phyloP scores from a whole-genome alignment of 2,329 filamentous ascomycete species.

The Alternaria brassicae region DNA sequence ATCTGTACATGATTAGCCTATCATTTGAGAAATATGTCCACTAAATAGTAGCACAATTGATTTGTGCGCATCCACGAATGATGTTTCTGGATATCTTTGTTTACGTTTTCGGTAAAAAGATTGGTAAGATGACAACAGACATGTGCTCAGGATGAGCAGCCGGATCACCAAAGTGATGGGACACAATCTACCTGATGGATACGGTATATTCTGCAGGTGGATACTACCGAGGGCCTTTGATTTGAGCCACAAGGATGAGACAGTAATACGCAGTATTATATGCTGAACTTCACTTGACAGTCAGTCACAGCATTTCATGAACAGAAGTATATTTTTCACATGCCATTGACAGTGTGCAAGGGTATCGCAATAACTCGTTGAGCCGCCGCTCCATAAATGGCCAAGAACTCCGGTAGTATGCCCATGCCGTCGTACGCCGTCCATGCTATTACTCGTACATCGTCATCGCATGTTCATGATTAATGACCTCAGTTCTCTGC shows the following conservation, averaged over 20 bases:
- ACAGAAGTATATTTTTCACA: not conserved
- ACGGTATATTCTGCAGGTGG: not conserved
- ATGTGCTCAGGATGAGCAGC: slow-evolving; percentile 9
- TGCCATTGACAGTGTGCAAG: slow-evolving; percentile 18
- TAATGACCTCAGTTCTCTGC: slow-evolving; percentile 28
- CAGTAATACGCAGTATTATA: not conserved
- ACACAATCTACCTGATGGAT: not conserved
- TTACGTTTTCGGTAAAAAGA: slow-evolving; percentile 15
- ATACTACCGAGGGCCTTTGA: not conserved
- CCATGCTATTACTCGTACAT: slow-evolving; percentile 31
- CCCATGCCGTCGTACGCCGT: slow-evolving; percentile 30
- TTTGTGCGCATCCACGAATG: no score
- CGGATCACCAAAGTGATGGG: not conserved
- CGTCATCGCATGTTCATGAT: slow-evolving; percentile 24
- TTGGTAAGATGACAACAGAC: slow-evolving; percentile 7
- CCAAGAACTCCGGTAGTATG: slow-evolving; percentile 42
- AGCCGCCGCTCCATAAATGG: slow-evolving; percentile 24
- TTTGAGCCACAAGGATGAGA: not conserved
- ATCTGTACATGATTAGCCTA: not conserved
- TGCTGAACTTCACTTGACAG: not conserved
- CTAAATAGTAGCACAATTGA: no score
- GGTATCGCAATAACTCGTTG: slow-evolving; percentile 42
- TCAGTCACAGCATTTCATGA: not conserved
- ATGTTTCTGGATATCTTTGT: slow-evolving; percentile 12
- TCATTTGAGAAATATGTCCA: no score